Conservation (phyloP, 495 filamentous ascomycete species). For the Xylaria sp. region DNA sequence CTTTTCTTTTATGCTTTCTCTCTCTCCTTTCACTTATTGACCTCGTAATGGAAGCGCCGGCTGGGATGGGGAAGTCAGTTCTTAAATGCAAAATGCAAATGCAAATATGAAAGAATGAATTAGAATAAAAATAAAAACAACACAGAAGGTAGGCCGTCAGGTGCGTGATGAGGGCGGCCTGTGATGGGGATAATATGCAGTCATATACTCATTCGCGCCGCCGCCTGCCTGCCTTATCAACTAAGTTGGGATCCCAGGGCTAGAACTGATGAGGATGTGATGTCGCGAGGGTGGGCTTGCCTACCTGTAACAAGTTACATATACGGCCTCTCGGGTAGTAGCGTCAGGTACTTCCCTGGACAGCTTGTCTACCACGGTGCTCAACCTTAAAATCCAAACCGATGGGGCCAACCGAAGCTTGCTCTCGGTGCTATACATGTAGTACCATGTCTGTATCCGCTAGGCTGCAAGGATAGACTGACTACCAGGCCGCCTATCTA, state of each 20-base stretch:
- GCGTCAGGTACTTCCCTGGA: neutral
- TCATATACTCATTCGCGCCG: conserved; percentile 10
- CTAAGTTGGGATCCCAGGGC: conserved; percentile 1
- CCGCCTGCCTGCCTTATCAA: conserved; percentile 12
- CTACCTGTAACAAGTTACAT: conserved; percentile 1
- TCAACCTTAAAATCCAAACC: conserved; percentile 18
- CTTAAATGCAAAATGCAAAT: neutral
- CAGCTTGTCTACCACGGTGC: neutral
- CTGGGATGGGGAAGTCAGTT: neutral
- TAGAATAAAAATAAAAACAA: too few species aligned
- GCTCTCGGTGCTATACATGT: neutral
- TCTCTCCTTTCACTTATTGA: neutral
- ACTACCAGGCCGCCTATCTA: neutral
- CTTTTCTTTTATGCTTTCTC: neutral
- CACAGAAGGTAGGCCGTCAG: neutral
- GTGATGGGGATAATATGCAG: conserved; percentile 3
- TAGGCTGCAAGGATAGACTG: neutral
- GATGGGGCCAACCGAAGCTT: neutral
- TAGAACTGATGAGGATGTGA: conserved; percentile 7
- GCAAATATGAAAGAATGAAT: neutral
- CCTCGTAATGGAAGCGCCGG: neutral
- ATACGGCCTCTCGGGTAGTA: conserved; percentile 8
- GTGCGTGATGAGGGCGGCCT: neutral
- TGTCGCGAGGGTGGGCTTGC: neutral
- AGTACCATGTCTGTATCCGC: neutral